Evolutionary conservation across 1,284 basidiomycete species (phyloP), one percentile per base, ranked within the genome.

Genomic region (Cutaneotrichosporon sp.): DNA sequence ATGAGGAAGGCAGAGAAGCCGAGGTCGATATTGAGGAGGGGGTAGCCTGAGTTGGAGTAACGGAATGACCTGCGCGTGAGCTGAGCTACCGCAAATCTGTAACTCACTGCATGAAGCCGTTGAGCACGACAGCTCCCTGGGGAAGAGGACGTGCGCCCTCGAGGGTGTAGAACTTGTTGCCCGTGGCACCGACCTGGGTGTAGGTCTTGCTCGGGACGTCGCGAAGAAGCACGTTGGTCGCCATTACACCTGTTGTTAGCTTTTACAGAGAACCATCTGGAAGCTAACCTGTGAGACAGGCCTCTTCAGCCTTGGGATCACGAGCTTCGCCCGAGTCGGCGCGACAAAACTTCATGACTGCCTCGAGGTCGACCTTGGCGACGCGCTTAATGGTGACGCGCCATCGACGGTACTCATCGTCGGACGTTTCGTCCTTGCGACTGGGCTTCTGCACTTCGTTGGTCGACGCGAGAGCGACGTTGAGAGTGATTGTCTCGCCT

Each of bases 1-100:
- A 60, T 54, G 26, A 73, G 56, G 55, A 75, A 75, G n/a, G 72
- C 72, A 7, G 70, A 72, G 60, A 65, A 73, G 12, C 67, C 72
- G 14, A 67, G 60, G 51, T 74, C 69, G 30, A 73, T 55, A 58
- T 67, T 70, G 57, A 66, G 62, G 34, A 66, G 52, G 22, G 62
- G 69, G 18, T 55, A 49, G 10, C 60, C 65, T 26, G 65, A 66
- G 52, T 52, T 64, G 7, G 68, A 68, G 41, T 67, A 64, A 17
- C 68, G 66, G 64, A 70, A 70, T 0, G 69, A 73, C 54, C 69
- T 70, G 40, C n/a, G 26, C n/a, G 40, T 45, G 9, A 52, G 44
- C 8, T 26, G 14, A 5, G 10, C 4, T n/a, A n/a, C 1, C 3
- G 10, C 17, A 15, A 35, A 7, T 1, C n/a, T 13, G 37, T 17